Conservation (phyloP, 345 rosid species). For the Pelargonium nanum region DNA sequence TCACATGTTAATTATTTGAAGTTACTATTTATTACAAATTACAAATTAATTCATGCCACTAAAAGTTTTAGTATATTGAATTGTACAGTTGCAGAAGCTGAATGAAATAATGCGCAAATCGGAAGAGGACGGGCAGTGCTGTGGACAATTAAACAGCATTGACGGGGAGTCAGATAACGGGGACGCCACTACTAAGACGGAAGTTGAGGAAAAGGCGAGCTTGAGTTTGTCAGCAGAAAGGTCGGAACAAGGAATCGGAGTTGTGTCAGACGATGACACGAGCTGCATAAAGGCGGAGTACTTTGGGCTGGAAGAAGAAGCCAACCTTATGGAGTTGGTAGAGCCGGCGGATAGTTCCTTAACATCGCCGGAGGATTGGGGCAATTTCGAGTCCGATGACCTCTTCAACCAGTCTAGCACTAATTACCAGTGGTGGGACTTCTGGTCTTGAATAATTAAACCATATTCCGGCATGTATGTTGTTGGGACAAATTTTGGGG, state of each 20-base stretch:
- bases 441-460: conserved; percentile 38
- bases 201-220: conserved; percentile 27
- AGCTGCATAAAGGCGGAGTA: conserved; percentile 47
- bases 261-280: conserved; percentile 30
- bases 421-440: conserved; percentile 64
- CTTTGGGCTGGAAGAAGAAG: conserved; percentile 52
- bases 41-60: not conserved
- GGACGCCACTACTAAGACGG: conserved; percentile 5
- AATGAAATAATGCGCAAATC: conserved; percentile 27
- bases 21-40: too few species aligned
- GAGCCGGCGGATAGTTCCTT: conserved; percentile 51
- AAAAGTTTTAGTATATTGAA: not conserved
- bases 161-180: too few species aligned
- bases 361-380: conserved; percentile 70
- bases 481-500: not conserved
- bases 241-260: conserved; percentile 24
- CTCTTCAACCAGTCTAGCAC: conserved; percentile 44
- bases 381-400: conserved; percentile 40
- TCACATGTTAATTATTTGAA: too few species aligned
- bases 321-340: conserved; percentile 38
- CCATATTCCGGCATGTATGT: not conserved
- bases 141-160: too few species aligned
- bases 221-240: conserved; percentile 22
- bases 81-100: conserved; percentile 49
- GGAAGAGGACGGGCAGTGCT: conserved; percentile 23